Conservation (phyloP, 208 protist genomes). For the Leishmania braziliensis region DNA sequence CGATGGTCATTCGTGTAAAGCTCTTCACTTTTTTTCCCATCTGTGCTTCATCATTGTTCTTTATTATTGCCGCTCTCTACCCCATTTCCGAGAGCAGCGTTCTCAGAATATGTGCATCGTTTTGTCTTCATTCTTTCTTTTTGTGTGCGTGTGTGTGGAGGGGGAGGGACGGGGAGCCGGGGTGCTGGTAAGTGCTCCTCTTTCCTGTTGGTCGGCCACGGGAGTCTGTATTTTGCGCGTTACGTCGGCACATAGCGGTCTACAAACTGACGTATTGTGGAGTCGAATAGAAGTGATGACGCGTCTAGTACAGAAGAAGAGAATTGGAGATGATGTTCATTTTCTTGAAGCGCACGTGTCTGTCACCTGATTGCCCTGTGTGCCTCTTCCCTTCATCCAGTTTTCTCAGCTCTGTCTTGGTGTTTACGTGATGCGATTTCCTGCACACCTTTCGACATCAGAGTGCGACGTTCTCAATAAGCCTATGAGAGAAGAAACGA, state of each 20-base stretch:
- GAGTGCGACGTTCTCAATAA: not conserved
- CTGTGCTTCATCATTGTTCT: slow-evolving; percentile 16
- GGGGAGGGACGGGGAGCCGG: not conserved
- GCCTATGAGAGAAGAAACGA: not conserved
- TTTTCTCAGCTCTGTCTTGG: not conserved
- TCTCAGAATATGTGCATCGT: not conserved
- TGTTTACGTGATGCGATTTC: not conserved
- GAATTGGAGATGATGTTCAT: not conserved
- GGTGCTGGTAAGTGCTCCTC: not conserved
- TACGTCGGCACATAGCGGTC: not conserved
- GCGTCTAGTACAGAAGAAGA: not conserved
- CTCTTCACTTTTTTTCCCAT: not conserved
- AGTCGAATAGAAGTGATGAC: not conserved
- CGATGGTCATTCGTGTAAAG: slow-evolving; percentile 1
- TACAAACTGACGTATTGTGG: not conserved
- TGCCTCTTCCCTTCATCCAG: not conserved
- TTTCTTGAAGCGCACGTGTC: not conserved
- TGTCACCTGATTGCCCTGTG: not conserved
- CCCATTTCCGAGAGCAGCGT: not conserved
- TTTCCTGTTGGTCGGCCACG: not conserved
- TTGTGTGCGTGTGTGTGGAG: not conserved
- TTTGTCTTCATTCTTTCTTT: not conserved
- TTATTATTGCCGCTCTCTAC: not conserved
- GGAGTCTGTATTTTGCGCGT: not conserved
- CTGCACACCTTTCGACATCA: not conserved